These are phyloP conservation scores for Pseudogymnoascus sp. DNA, from an alignment of 2,329 filamentous ascomycete species.

Conservation along the genomic window DNA sequence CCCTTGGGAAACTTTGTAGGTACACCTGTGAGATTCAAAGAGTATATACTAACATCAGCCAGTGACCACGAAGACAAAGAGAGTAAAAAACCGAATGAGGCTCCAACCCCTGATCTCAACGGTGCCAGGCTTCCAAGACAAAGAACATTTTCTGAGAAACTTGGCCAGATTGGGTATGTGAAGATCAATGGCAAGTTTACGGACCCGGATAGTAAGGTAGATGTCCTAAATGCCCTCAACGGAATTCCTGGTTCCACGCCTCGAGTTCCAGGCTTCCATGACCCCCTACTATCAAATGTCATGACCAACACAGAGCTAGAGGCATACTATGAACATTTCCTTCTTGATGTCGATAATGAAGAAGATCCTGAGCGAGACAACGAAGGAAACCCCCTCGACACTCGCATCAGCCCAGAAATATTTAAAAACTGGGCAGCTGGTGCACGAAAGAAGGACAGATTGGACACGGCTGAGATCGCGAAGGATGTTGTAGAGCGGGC, in stretches of 20 bases:
- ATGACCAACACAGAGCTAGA: conserved; percentile 18
- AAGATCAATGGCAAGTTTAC: conserved; percentile 21
- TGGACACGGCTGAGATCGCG: conserved; percentile 44
- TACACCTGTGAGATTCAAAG: background rate
- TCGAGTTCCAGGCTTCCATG: background rate
- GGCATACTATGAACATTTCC: conserved; percentile 19
- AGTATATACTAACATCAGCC: background rate
- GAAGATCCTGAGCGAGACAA: background rate
- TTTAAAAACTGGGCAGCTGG: conserved; percentile 35
- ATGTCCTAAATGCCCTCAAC: conserved; percentile 18
- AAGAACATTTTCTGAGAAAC: background rate
- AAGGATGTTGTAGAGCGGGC: conserved; percentile 48
- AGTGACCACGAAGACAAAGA: conserved; percentile 5
- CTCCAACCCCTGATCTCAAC: background rate
- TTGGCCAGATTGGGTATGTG: conserved; percentile 20
- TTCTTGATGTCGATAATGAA: conserved; percentile 32
- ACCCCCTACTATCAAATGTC: conserved; percentile 13
- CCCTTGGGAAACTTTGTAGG: background rate
- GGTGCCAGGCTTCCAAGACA: background rate
- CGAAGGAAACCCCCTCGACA: conserved; percentile 33
- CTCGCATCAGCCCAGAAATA: conserved; percentile 35
- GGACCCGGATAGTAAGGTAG: conserved; percentile 25
- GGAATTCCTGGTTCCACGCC: background rate
- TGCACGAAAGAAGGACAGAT: conserved; percentile 20
- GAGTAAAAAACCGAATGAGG: background rate